Conservation (phyloP, 2,329 filamentous ascomycete genomes). For the Grosmannia huntii region DNA sequence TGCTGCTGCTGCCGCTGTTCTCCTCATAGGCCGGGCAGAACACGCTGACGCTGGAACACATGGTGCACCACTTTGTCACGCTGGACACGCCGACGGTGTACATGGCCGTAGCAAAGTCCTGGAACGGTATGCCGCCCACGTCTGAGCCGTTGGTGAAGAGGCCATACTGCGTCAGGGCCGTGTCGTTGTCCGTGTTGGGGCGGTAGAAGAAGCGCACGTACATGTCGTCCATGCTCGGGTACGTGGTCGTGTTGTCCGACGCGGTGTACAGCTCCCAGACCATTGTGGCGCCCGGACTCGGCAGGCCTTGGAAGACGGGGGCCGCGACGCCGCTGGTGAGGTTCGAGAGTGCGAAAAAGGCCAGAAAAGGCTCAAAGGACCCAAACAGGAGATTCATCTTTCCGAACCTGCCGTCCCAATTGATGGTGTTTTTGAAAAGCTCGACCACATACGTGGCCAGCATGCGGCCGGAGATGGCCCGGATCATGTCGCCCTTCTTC, state of each 20-base stretch:
- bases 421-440: constrained; percentile 30
- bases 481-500: constrained; percentile 24
- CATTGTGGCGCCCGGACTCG: constrained; percentile 62
- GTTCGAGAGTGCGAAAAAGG: constrained; percentile 37
- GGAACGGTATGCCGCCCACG: constrained; percentile 23
- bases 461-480: constrained; percentile 40
- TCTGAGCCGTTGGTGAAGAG: constrained; percentile 26
- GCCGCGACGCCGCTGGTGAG: constrained; percentile 37
- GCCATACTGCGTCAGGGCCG: constrained; percentile 22
- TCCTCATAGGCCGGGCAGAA: constrained; percentile 23
- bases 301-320: constrained; percentile 34
- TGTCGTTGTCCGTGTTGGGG: constrained; percentile 27
- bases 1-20: neutral
- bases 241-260: constrained; percentile 1
- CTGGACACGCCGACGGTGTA: constrained; percentile 20
- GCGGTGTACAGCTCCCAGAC: constrained; percentile 51
- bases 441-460: constrained; percentile 31
- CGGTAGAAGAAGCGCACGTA: constrained; percentile 45
- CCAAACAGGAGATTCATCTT: constrained; percentile 43
- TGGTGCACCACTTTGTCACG: constrained; percentile 28
- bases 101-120: constrained; percentile 26
- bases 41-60: constrained; percentile 23
- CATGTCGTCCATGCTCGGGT: constrained; percentile 25
- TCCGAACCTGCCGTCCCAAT: constrained; percentile 22
- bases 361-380: constrained; percentile 39